These are phyloP conservation scores for Coniochaeta pulveracea DNA, from an alignment of 2,329 filamentous ascomycete species.

Conservation along the genomic window DNA sequence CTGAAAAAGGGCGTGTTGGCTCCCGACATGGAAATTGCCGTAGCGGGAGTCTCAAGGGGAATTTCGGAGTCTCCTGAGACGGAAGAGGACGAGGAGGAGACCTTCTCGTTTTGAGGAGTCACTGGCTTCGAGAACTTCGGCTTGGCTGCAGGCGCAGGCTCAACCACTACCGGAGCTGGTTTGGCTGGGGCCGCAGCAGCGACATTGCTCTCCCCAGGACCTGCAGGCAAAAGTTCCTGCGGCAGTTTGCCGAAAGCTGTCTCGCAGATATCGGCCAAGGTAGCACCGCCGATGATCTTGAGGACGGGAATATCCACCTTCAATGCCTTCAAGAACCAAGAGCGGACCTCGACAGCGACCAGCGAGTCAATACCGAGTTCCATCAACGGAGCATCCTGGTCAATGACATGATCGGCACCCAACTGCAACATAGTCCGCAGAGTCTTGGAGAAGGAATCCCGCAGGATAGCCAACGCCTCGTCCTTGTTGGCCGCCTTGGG, in stretches of 20 bases:
- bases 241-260: constrained; percentile 13
- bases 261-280: not conserved
- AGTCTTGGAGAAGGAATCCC: not conserved
- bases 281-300: constrained; percentile 11
- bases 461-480: constrained; percentile 3
- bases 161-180: too few relatives aligned
- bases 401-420: too few relatives aligned
- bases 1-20: too few relatives aligned
- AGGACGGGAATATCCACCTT: constrained; percentile 28
- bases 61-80: too few relatives aligned
- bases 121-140: too few relatives aligned
- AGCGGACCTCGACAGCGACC: constrained; percentile 19
- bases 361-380: constrained; percentile 3
- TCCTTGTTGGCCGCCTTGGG: constrained; percentile 2
- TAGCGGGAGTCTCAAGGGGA: too few relatives aligned
- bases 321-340: constrained; percentile 31
- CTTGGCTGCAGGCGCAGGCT: too few relatives aligned
- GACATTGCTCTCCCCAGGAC: too few relatives aligned
- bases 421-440: not conserved
- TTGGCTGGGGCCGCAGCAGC: too few relatives aligned
- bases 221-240: not conserved
- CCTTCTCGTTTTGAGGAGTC: too few relatives aligned
- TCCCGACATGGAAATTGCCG: too few relatives aligned
- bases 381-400: not conserved
- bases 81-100: too few relatives aligned